Evolutionary conservation across 2,329 filamentous ascomycete species (phyloP).

Genomic region (Aspergillus vadensis): DNA sequence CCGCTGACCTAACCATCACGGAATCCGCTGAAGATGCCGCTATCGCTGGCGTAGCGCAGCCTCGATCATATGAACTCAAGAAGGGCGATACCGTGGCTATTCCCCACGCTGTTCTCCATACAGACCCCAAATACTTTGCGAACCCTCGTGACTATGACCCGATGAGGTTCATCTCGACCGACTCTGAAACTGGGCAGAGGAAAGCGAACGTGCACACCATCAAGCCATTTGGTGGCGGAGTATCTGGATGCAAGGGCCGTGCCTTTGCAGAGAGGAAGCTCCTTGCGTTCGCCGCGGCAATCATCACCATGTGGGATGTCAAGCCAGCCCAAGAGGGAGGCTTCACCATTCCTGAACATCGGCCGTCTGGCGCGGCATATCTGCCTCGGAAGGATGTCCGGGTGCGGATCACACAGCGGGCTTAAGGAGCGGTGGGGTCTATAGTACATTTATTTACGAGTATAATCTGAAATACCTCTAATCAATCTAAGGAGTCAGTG

Average conservation of each 20-base stretch:
- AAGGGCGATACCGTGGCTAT: constrained; percentile 49
- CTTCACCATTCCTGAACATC: constrained; percentile 56
- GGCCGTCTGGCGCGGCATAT: constrained; percentile 52
- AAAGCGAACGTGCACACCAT: constrained; percentile 45
- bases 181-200: constrained; percentile 38
- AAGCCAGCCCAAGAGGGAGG: constrained; percentile 46
- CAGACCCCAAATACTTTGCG: constrained; percentile 43
- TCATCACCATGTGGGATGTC: constrained; percentile 61
- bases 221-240: constrained; percentile 53
- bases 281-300: constrained; percentile 53
- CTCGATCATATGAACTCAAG: constrained; percentile 43
- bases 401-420: constrained; percentile 54
- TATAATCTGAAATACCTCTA: no score
- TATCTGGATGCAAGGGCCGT: constrained; percentile 53
- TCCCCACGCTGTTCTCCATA: constrained; percentile 49
- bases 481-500: no score
- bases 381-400: constrained; percentile 55
- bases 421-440: constrained; percentile 21
- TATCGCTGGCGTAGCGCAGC: constrained; percentile 26
- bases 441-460: not conserved
- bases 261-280: constrained; percentile 54
- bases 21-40: constrained; percentile 44
- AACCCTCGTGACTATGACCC: constrained; percentile 49
- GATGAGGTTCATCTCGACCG: constrained; percentile 49
- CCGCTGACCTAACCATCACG: constrained; percentile 40